Percentiles rank a stretch among this genome's conserved stretches.
phyloP scores from a whole-genome alignment of 2,329 filamentous ascomycete genomes.

The Tolypocladium endophyticum region DNA sequence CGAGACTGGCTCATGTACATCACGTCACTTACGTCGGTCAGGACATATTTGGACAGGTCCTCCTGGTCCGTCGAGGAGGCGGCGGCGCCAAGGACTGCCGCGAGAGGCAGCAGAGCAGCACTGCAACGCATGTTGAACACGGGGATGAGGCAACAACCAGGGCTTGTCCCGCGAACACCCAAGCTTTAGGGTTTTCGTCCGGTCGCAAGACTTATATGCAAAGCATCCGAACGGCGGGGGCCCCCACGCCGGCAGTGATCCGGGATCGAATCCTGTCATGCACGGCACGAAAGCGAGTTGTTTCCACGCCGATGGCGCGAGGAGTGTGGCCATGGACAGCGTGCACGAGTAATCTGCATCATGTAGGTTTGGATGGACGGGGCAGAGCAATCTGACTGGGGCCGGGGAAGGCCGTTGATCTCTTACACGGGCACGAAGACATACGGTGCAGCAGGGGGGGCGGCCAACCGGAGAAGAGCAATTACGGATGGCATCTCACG shows the following conservation, averaged over 20 bases:
- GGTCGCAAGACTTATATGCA: neutral
- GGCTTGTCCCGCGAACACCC: neutral
- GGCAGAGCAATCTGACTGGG: neutral
- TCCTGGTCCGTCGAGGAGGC: constrained; percentile 6
- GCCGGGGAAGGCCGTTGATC: neutral
- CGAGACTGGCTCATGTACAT: neutral
- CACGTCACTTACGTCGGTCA: constrained; percentile 19
- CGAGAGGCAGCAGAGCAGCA: neutral
- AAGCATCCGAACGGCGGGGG: neutral
- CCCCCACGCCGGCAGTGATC: neutral
- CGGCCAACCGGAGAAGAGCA: neutral
- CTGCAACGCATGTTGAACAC: neutral
- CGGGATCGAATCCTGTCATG: neutral
- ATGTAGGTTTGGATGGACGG: neutral
- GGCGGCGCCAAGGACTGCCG: neutral
- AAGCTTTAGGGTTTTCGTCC: neutral
- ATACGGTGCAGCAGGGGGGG: neutral
- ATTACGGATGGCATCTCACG: neutral
- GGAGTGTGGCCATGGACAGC: neutral
- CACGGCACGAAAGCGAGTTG: neutral
- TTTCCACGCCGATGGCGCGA: neutral
- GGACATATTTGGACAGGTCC: constrained; percentile 22
- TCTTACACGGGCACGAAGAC: neutral
- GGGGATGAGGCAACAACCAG: neutral
- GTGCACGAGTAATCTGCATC: neutral